Base-by-base conservation (phyloP, 352 stramenopile species). In the Phytophthora vignae region DNA sequence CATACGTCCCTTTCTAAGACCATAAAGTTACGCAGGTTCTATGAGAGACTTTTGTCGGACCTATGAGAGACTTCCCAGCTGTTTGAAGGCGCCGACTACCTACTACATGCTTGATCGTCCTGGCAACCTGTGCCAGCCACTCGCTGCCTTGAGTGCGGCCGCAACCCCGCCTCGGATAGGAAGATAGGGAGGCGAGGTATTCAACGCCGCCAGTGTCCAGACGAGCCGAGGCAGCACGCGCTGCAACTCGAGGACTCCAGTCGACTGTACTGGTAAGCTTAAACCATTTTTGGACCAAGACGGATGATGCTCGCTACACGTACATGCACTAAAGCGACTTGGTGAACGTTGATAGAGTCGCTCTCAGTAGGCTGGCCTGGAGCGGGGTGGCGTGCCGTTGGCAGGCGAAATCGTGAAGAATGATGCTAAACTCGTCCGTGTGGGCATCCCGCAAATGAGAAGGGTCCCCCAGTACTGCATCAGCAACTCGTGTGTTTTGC, bases 51-150 rank as follows among this genome's bases (percentile, higher is more conserved):
- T 49, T 49, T 42, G 36, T 42, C 11, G 36, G 36, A 42, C 36
- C 36, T 42, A 67, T 72, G 65, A 72, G 57, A 72, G 68, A 75
- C 68, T 74, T 70, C 15, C 59, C 66, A 73, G 59, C 52, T 69
- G 65, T 44, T 27, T 3, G n/a, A 40, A 22, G 62, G 68, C 60
- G 67, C 64, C 60, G 58, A 42, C 36, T n/a, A 74, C 22, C 36
- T 29, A 29, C 25, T 29, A 29, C 25, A 29, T 56, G 10, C 54
- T 60, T 54, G 33, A 42, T 48, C 27, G n/a, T 44, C 49, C 48
- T 62, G 0, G 59, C 22, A 19, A 42, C 55, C 44, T 74, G 11
- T 57, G 55, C 55, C 60, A 70, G 54, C 60, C 67, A 70, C 65
- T 67, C 57, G 25, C 22, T 55, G 36, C 36, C 33, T 40, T 14